A percentile compares a stretch with the other conserved stretches of the same genome.
These are phyloP conservation scores for Tetradesmus lagerheimii DNA, from an alignment of 139 green algal genomes.

Conservation along the genomic window DNA sequence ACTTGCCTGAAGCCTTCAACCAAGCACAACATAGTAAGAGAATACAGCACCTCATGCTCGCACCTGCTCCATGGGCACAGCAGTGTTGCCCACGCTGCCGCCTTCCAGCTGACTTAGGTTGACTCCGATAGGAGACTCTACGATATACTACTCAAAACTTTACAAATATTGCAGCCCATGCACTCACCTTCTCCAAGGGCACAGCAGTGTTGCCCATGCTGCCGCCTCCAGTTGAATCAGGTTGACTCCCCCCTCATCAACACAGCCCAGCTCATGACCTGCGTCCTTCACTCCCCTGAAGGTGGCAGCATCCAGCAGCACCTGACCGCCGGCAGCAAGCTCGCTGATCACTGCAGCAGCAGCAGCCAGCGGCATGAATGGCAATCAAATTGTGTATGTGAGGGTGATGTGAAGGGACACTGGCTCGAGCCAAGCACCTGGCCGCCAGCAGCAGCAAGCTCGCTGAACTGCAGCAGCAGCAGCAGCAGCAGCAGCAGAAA, in stretches of 20 bases:
- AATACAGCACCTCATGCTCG: neutral
- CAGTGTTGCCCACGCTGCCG: neutral
- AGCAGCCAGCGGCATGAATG: neutral
- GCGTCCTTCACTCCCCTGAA: slow-evolving; percentile 53
- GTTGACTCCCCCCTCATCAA: slow-evolving; percentile 62
- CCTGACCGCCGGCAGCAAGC: slow-evolving; percentile 55
- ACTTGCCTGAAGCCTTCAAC: too few species aligned
- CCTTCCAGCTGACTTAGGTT: slow-evolving; percentile 34
- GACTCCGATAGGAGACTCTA: too few species aligned
- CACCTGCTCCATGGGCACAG: neutral
- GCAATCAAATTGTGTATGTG: too few species aligned
- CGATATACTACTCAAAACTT: too few species aligned
- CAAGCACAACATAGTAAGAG: neutral
- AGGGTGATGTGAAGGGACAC: too few species aligned
- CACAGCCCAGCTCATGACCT: slow-evolving; percentile 55
- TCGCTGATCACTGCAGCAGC: slow-evolving; percentile 57
- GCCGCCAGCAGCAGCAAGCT: slow-evolving; percentile 53
- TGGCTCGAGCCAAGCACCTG: slow-evolving; percentile 62
- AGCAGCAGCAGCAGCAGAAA: neutral
- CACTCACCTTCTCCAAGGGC: neutral
- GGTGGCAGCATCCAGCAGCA: slow-evolving; percentile 56
- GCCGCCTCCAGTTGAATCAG: neutral
- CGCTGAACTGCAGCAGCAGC: slow-evolving; percentile 52
- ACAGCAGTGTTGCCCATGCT: slow-evolving; percentile 1
- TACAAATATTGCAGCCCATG: too few species aligned